Conservation (phyloP, 2,329 filamentous ascomycete genomes). For the Ophiocordyceps robertsii region DNA sequence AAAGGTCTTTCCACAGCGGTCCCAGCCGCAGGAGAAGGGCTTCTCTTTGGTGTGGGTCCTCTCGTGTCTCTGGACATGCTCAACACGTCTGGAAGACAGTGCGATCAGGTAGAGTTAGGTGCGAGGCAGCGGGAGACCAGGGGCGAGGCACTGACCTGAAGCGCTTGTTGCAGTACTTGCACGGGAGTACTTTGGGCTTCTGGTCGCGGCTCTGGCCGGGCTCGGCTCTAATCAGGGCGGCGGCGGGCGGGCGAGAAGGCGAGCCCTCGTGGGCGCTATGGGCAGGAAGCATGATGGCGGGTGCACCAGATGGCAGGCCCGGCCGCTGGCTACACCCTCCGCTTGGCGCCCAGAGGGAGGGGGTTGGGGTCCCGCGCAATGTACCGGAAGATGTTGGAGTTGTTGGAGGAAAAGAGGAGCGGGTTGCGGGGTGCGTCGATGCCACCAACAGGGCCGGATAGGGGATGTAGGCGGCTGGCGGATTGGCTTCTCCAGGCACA, state of each 20-base stretch:
- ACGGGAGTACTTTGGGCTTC: constrained; percentile 48
- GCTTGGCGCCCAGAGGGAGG: not conserved
- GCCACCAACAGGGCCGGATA: not conserved
- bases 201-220: constrained; percentile 38
- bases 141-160: constrained; percentile 35
- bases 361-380: not conserved
- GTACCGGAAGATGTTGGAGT: constrained; percentile 2
- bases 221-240: constrained; percentile 17
- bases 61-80: constrained; percentile 51
- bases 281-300: constrained; percentile 34
- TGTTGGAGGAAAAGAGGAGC: not conserved
- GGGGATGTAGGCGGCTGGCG: not conserved
- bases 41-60: constrained; percentile 54
- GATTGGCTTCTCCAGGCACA: not conserved
- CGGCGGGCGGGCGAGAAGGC: constrained; percentile 15
- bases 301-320: not conserved
- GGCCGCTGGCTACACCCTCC: constrained; percentile 1
- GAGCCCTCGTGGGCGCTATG: constrained; percentile 39
- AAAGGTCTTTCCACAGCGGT: constrained; percentile 48
- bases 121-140: constrained; percentile 6
- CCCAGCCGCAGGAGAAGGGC: constrained; percentile 46
- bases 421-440: not conserved
- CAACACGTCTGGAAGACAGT: constrained; percentile 36
- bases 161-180: constrained; percentile 49
- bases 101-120: constrained; percentile 8